Evolutionary conservation across 1,284 basidiomycete species (phyloP).

Genomic region (Gomphus bonarii): DNA sequence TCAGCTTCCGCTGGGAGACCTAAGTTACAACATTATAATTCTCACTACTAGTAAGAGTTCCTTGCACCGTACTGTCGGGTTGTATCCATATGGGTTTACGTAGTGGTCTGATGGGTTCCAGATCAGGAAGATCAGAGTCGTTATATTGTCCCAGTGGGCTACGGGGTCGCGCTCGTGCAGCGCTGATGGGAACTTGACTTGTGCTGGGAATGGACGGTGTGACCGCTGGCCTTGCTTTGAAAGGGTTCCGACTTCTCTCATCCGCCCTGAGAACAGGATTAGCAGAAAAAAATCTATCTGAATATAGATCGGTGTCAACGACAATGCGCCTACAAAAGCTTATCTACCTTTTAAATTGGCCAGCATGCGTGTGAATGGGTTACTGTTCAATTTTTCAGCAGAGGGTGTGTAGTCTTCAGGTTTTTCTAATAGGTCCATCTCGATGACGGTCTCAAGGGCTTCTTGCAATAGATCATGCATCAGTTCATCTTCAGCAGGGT

Average conservation of each 20-base stretch:
- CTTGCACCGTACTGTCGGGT: not conserved
- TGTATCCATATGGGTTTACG: not conserved
- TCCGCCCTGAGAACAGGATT: slow-evolving; percentile 42
- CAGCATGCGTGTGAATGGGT: slow-evolving; percentile 64
- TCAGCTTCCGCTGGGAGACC: not conserved
- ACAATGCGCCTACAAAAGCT: not conserved
- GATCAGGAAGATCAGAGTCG: not conserved
- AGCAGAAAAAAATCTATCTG: slow-evolving; percentile 63
- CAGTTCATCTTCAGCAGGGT: slow-evolving; percentile 59
- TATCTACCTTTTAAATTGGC: slow-evolving; percentile 54
- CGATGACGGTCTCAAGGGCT: slow-evolving; percentile 58
- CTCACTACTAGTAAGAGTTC: not conserved
- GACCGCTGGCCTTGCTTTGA: slow-evolving; percentile 1
- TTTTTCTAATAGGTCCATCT: slow-evolving; percentile 17
- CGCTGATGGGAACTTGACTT: not conserved
- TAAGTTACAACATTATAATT: not conserved
- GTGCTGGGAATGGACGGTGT: not conserved
- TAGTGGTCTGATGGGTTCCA: not conserved
- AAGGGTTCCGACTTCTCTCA: slow-evolving; percentile 19
- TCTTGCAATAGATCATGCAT: slow-evolving; percentile 49
- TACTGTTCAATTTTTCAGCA: slow-evolving; percentile 46
- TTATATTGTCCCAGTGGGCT: not conserved
- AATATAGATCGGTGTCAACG: slow-evolving; percentile 8
- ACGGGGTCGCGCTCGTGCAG: not conserved
- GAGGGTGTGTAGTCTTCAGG: slow-evolving; percentile 42